Evolutionary conservation across 371 early-diverging fungal species (phyloP), one percentile per base, ranked within the genome.

Genomic region (Mucor circinelloides): DNA sequence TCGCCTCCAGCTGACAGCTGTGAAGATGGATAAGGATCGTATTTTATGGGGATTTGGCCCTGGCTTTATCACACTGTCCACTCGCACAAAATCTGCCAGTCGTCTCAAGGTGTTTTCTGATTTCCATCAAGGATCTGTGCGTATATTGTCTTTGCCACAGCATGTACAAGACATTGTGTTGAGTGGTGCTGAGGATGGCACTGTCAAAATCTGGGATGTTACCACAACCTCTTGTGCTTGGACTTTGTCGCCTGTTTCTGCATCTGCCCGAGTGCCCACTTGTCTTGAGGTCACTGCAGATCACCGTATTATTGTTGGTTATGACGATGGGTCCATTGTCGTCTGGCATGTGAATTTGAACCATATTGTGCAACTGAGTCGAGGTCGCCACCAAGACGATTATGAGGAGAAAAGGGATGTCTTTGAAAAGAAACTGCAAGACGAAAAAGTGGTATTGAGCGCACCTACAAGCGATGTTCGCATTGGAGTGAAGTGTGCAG

Each of bases 131-230:
- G 81, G 79, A 0, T 63, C 79, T 27, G 79, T 85, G 4, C 61
- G 70, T 0, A 56, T 73, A 0, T 42, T 85, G 17, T 70, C 70
- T 4, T 48, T 80, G 19, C 77, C 81, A 15, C 32, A 65, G 0
- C 57, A 68, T 55, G 25, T 58, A 2, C 72, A 70, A 2, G 76
- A 76, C 32, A 55, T 75, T 6, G 73, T 80, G 0, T 21, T 78
- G 2, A 85, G 85, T 72, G 85, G 79, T 31, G 78, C 76, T 3
- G 75, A 77, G 5, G 82, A 83, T 62, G 81, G 81, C 6, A 42
- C 64, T 1, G 66, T 83, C 2, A 79, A 78, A 23, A 57, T 84
- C 0, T 84, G 84, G 84, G 76, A 80, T 70, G 63, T 79, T 0
- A 6, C 63, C 0, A 63, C 78, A 0, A 58, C 60, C 13, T 52